These are phyloP conservation scores for Gossypioides kirkii DNA, from an alignment of 345 rosid genomes.

Conservation along the genomic window DNA sequence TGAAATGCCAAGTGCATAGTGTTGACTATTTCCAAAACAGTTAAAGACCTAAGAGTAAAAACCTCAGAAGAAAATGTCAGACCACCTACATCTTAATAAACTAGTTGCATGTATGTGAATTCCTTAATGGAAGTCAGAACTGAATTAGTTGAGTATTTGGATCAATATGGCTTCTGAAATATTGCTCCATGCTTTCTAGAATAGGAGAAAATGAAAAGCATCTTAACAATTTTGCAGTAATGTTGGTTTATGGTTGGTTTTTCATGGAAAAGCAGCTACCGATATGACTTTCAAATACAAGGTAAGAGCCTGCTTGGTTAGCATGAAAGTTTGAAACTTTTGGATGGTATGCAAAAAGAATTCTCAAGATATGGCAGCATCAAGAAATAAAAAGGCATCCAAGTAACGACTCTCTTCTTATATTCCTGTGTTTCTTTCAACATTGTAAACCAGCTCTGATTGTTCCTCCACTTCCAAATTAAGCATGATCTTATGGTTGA, in stretches of 20 bases:
- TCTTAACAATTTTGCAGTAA: not conserved
- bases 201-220: not conserved
- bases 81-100: not conserved
- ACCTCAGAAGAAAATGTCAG: not conserved
- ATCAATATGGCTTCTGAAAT: not conserved
- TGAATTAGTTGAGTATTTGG: not conserved
- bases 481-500: conserved; percentile 4
- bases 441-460: not conserved
- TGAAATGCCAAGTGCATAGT: not conserved
- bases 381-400: not conserved
- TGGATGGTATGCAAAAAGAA: not conserved
- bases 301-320: not conserved
- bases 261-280: not conserved
- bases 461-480: not conserved
- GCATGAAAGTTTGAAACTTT: not conserved
- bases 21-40: not conserved
- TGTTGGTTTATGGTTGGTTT: not conserved
- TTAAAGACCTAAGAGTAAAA: not conserved
- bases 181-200: not conserved
- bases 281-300: not conserved
- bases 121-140: not conserved
- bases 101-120: not conserved
- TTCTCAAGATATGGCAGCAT: not conserved
- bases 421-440: not conserved
- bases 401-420: not conserved